Evolutionary conservation across 202 grass and related monocot genomes (phyloP), one percentile per base, ranked within the genome.

Genomic region (Bolboschoenoplectus hybrid): DNA sequence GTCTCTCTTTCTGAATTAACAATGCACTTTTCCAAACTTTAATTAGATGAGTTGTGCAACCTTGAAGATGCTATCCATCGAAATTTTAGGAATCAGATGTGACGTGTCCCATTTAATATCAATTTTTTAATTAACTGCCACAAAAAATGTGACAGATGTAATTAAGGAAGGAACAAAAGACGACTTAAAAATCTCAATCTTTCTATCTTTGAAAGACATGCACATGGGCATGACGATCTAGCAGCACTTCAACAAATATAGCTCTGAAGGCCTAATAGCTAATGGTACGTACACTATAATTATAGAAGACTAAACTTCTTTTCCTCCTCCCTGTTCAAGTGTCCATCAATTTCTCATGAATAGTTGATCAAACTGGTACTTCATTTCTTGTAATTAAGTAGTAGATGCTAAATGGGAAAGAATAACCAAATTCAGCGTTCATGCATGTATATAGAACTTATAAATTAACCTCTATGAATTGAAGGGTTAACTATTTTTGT

Each of bases 31-130:
- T 50, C 45, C 70, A 74, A 74, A 74, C 70, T 74, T 74, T 47
- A 69, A 13, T 67, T 67, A 19, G 43, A n/a, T 26, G 70, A 20
- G 70, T 51, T 74, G 16, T 71, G 41, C 50, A 47, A 50, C 3
- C n/a, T 34, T 74, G 9, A 47, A 74, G 71, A 74, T 49, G 7
- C 44, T 73, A 32, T 74, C 35, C 52, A 16, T 55, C 77, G 77
- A 81, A 63, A 81, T 60, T 80, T 81, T 81, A 60, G 77, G 77
- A 81, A 45, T 50, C 34, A 80, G 32, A 47, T 80, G 16, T 47
- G 68, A 47, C 19, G 19, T 74, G 55, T 63, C 14, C 14, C 0
- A 62, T 43, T 81, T 9, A 8, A 35, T 6, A 63, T 66, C 4
- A 45, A 50, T 63, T 44, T 46, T 62, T 81, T 64, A 64, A 64